Evolutionary conservation across 1,139 yeast species (phyloP).

Genomic region (Magnusiomyces ingens): DNA sequence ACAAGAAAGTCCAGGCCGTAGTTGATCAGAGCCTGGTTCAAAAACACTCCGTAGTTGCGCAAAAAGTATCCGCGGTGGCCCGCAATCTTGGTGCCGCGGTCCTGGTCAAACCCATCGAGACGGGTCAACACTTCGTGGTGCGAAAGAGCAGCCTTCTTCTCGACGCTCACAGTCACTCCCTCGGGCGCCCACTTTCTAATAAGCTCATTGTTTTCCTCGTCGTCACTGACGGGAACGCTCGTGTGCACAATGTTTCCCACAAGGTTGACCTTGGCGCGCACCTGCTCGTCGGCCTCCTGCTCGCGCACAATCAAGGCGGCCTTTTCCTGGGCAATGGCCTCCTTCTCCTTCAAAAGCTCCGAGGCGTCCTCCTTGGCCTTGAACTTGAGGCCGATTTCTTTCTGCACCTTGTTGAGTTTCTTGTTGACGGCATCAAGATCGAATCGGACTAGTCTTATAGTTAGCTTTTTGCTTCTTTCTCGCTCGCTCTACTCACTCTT

Average conservation of each 20-base stretch:
- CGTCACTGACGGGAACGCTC: slow-evolving; percentile 76
- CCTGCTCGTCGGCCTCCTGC: slow-evolving; percentile 67
- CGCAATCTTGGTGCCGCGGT: slow-evolving; percentile 94
- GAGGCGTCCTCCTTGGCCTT: slow-evolving; percentile 93
- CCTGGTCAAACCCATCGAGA: slow-evolving; percentile 97
- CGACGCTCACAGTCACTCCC: slow-evolving; percentile 45
- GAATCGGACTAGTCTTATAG: slow-evolving; percentile 49
- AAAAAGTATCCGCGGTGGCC: slow-evolving; percentile 99
- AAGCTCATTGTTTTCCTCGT: slow-evolving; percentile 86
- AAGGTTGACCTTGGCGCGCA: slow-evolving; percentile 74
- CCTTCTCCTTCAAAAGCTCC: slow-evolving; percentile 76
- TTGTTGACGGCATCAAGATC: slow-evolving; percentile 88
- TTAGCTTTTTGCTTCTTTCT: not conserved
- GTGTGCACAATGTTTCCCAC: slow-evolving; percentile 94
- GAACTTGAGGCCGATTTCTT: slow-evolving; percentile 85
- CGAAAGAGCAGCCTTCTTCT: slow-evolving; percentile 69
- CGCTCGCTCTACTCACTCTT: slow-evolving; percentile 34
- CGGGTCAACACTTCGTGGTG: slow-evolving; percentile 94
- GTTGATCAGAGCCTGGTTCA: slow-evolving; percentile 96
- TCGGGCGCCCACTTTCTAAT: slow-evolving; percentile 84
- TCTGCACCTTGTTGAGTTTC: slow-evolving; percentile 77
- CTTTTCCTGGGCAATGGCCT: slow-evolving; percentile 62
- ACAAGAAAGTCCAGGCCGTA: slow-evolving; percentile 85
- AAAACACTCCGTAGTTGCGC: slow-evolving; percentile 90
- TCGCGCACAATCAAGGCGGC: slow-evolving; percentile 59